These are phyloP conservation scores for Polygonum maritimum DNA, from an alignment of 148 eudicot genomes.

Conservation along the genomic window DNA sequence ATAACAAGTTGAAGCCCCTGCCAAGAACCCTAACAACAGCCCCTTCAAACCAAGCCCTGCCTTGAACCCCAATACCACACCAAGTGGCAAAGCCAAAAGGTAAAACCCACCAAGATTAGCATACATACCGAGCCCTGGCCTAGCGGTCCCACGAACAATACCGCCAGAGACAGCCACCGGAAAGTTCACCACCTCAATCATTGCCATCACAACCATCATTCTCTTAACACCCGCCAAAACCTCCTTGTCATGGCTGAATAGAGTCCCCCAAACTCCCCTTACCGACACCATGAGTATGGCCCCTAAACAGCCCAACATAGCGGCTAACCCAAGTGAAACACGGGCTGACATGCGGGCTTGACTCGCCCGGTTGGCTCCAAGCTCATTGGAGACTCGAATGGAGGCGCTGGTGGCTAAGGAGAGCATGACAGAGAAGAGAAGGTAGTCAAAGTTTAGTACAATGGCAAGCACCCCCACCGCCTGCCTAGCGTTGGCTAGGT, in stretches of 20 bases:
- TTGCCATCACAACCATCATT: slow-evolving; percentile 59
- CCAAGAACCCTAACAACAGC: slow-evolving; percentile 56
- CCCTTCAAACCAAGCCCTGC: slow-evolving; percentile 60
- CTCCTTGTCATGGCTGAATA: slow-evolving; percentile 48
- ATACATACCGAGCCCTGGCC: slow-evolving; percentile 57
- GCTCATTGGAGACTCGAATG: slow-evolving; percentile 67
- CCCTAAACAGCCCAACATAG: slow-evolving; percentile 36
- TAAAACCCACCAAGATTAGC: slow-evolving; percentile 73
- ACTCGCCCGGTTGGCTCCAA: slow-evolving; percentile 48
- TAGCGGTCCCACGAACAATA: slow-evolving; percentile 66
- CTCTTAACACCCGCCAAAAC: slow-evolving; percentile 44
- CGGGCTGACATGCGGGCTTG: slow-evolving; percentile 42
- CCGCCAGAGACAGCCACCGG: slow-evolving; percentile 63
- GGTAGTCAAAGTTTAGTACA: slow-evolving; percentile 74
- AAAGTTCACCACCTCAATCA: slow-evolving; percentile 60
- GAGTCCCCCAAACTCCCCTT: slow-evolving; percentile 46
- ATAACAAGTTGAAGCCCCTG: slow-evolving; percentile 47
- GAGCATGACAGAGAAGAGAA: slow-evolving; percentile 64
- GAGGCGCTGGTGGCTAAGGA: slow-evolving; percentile 66
- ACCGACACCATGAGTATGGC: slow-evolving; percentile 35
- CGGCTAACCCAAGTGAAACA: slow-evolving; percentile 33
- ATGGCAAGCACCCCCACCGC: slow-evolving; percentile 62
- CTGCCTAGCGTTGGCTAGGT: slow-evolving; percentile 44
- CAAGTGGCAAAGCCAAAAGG: slow-evolving; percentile 59
- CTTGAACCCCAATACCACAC: slow-evolving; percentile 47